phyloP scores from a whole-genome alignment of 257 asterid genomes.

The Plantago ovata region DNA sequence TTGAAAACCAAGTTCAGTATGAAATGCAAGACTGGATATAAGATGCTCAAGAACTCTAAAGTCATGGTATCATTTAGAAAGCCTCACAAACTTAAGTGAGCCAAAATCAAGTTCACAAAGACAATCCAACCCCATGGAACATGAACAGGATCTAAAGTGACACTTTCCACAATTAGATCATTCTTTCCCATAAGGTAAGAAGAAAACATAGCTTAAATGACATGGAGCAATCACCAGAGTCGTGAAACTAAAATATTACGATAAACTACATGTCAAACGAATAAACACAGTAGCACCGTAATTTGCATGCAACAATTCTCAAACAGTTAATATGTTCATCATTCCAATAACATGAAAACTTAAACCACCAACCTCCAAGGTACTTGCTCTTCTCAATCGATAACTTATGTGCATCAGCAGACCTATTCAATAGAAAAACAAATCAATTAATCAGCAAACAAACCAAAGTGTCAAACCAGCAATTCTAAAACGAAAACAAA shows the following conservation, averaged over 20 bases:
- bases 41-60: not conserved
- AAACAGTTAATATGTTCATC: not conserved
- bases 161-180: not conserved
- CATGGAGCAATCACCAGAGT: conserved; percentile 4
- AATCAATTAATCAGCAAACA: not conserved
- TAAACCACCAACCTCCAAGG: conserved; percentile 77
- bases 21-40: no score
- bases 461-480: not conserved
- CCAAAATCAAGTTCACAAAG: not conserved
- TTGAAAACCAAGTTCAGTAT: not conserved
- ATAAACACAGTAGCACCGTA: not conserved
- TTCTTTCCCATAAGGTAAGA: not conserved
- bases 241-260: not conserved
- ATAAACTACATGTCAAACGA: not conserved
- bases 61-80: not conserved
- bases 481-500: not conserved
- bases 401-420: conserved; percentile 90
- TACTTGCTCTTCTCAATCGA: conserved; percentile 99
- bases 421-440: conserved; percentile 34
- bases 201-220: not conserved
- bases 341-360: not conserved
- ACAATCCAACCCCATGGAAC: not conserved
- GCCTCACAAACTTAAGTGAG: conserved; percentile 7
- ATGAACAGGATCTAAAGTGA: no score
- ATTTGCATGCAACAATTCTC: no score